Evolutionary conservation across 2,329 filamentous ascomycete genomes (phyloP).

Genomic region (Verticillium zaregamsianum): DNA sequence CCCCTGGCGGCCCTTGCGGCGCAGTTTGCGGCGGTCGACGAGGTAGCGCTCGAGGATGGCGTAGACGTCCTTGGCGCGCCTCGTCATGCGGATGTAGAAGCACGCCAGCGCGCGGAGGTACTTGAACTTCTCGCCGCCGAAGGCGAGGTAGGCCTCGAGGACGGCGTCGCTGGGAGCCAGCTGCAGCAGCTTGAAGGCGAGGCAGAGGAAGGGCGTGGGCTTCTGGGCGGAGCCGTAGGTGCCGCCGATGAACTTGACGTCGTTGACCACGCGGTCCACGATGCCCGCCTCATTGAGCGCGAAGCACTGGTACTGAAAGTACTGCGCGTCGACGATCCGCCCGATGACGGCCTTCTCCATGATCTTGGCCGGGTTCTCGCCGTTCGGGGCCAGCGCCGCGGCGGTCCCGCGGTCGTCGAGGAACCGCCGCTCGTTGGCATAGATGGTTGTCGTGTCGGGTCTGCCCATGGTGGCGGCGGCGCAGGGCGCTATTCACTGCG

Average conservation of each 20-base stretch:
- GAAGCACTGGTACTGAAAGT: constrained; percentile 99
- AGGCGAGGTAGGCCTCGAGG: constrained; percentile 72
- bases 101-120: constrained; percentile 86
- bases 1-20: constrained; percentile 68
- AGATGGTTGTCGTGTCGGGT: constrained; percentile 45
- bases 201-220: constrained; percentile 87
- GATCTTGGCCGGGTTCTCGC: constrained; percentile 90
- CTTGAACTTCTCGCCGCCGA: constrained; percentile 72
- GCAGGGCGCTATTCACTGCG: no score
- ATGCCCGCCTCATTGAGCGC: constrained; percentile 81
- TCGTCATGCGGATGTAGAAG: constrained; percentile 90
- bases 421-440: constrained; percentile 75
- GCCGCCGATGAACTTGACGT: constrained; percentile 79
- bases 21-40: constrained; percentile 78
- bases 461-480: constrained; percentile 24
- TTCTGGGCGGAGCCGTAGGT: constrained; percentile 81
- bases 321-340: constrained; percentile 91
- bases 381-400: constrained; percentile 72
- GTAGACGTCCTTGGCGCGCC: constrained; percentile 78
- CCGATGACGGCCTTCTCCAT: constrained; percentile 95
- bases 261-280: constrained; percentile 82
- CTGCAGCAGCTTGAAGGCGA: constrained; percentile 92
- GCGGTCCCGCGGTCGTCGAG: constrained; percentile 87
- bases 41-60: constrained; percentile 75
- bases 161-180: constrained; percentile 77